Conservation (phyloP, 441 rosid genomes). For the Viola pubescens region DNA sequence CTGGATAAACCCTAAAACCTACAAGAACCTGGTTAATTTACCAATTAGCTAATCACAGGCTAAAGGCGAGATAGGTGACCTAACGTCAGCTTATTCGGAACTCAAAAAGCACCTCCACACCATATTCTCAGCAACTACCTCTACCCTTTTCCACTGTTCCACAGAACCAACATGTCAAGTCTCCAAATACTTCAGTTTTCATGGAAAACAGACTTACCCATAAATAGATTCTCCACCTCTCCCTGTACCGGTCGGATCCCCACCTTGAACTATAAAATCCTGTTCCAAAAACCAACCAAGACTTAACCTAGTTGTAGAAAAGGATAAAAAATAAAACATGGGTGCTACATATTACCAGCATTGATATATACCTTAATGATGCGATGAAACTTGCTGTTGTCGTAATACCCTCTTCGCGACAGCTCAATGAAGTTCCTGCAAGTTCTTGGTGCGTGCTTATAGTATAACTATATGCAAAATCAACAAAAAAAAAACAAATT, state of each 20-base stretch:
- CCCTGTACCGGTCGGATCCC: constrained; percentile 98
- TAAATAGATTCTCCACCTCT: constrained; percentile 91
- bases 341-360: neutral
- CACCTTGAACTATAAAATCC: constrained; percentile 98
- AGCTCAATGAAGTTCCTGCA: constrained; percentile 90
- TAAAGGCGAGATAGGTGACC: too few species aligned
- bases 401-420: constrained; percentile 79
- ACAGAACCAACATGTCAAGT: too few species aligned
- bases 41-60: too few species aligned
- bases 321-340: neutral
- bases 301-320: neutral
- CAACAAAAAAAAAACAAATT: neutral
- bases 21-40: too few species aligned
- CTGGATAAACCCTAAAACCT: too few species aligned
- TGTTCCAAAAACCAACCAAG: constrained; percentile 24
- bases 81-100: too few species aligned
- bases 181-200: too few species aligned
- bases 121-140: too few species aligned
- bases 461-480: constrained; percentile 46
- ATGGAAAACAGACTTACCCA: constrained; percentile 38
- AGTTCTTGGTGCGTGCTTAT: constrained; percentile 90
- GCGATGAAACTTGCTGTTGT: constrained; percentile 78
- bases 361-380: constrained; percentile 59
- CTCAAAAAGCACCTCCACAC: too few species aligned
- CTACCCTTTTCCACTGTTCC: too few species aligned